Base-by-base conservation (phyloP, 441 rosid species). In the Erodium moschatum region DNA sequence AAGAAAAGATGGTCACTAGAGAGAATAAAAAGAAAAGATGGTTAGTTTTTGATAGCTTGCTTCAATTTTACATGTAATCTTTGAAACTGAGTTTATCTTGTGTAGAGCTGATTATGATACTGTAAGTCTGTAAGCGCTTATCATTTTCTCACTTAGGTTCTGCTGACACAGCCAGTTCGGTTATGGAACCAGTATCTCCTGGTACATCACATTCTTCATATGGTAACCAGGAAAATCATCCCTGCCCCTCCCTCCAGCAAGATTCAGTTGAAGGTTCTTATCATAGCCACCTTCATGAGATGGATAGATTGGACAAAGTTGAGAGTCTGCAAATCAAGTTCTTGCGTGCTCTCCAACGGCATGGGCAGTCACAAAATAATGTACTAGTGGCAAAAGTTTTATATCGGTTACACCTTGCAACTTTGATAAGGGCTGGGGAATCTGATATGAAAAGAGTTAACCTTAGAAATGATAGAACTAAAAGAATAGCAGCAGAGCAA, bases 341-440 rank as follows among this genome's bases (percentile, higher is more conserved):
- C 73, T 78, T 88, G 68, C 89, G 97, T 63, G 82, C 88, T 76
- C 86, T 91, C 70, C 81, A 62, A 58, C 81, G 90, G 67, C 80
- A 85, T 67, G 87, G 96, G 72, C 85, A 76, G 38, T 79, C 87
- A 6, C 82, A 77, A 33, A 86, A 85, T 69, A 87, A 83, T 81
- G 79, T 85, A 56, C 74, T 89, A 72, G 96, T 83, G 73, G 89
- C 86, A 27, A 90, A 89, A 81, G 97, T 89, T 74, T 77, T 90
- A 35, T 89, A 90, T 70, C 85, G 98, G 70, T 69, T 90, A 54
- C 86, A 89, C 70, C 80, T 93, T 8, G 97, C 93, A 0, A 80
- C 85, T 77, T 81, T 86, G 73, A 83, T 93, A 70, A 91, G 91
- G 70, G 92, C 87, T 24, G 88, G 88, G 72, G 88, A 85, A 78